phyloP scores from a whole-genome alignment of 1,139 yeast genomes.

The Pichia sp. region DNA sequence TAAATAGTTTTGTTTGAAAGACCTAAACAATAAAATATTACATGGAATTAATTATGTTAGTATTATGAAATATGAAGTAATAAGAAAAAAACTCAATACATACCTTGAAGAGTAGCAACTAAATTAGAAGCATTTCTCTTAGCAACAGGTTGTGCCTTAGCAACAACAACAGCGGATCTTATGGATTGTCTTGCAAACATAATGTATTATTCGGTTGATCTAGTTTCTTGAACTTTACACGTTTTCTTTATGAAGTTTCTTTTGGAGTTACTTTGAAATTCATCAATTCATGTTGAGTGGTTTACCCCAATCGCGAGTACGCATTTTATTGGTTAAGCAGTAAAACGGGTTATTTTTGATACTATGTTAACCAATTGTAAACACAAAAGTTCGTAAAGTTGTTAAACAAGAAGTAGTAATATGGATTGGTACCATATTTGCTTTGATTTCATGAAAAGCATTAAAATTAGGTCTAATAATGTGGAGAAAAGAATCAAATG shows the following conservation, averaged over 20 bases:
- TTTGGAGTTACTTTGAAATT: not conserved
- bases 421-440: not conserved
- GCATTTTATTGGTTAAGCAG: not conserved
- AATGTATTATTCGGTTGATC: not conserved
- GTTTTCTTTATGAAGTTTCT: not conserved
- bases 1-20: slow-evolving; percentile 50
- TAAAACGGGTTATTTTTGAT: not conserved
- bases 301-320: not conserved
- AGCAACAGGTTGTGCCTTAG: slow-evolving; percentile 24
- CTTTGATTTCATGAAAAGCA: not conserved
- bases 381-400: not conserved
- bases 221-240: not conserved
- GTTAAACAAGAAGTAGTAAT: not conserved
- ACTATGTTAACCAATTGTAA: not conserved
- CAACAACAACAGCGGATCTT: slow-evolving; percentile 23
- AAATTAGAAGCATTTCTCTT: slow-evolving; percentile 19
- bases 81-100: slow-evolving; percentile 8
- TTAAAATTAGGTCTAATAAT: not conserved
- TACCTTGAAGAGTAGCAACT: slow-evolving; percentile 25
- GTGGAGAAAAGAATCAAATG: not conserved
- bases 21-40: slow-evolving; percentile 14
- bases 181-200: slow-evolving; percentile 32
- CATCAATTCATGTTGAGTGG: not conserved
- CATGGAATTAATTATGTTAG: not conserved
- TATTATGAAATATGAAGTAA: not conserved